Evolutionary conservation across 768 basidiomycete species (phyloP).

Genomic region (Suillus luteus): DNA sequence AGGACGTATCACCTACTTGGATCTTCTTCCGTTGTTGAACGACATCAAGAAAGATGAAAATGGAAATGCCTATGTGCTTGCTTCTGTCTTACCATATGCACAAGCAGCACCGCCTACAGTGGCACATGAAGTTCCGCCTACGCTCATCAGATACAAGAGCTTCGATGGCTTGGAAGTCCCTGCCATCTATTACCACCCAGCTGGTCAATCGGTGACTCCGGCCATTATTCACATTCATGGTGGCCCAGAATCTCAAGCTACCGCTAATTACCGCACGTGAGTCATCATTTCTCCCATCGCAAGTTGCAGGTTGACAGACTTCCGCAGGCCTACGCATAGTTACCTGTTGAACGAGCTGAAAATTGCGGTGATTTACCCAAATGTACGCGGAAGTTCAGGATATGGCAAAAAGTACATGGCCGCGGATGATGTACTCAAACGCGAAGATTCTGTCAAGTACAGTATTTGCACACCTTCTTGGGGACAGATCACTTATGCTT

Average conservation of each 20-base stretch:
- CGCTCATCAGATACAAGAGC: slow-evolving; percentile 40
- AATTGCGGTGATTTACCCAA: slow-evolving; percentile 43
- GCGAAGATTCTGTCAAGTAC: slow-evolving; percentile 46
- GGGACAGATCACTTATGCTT: background rate
- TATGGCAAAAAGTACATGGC: slow-evolving; percentile 44
- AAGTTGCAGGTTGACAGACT: background rate
- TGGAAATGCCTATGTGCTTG: slow-evolving; percentile 30
- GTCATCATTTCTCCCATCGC: slow-evolving; percentile 10
- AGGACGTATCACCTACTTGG: slow-evolving; percentile 28
- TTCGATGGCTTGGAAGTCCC: slow-evolving; percentile 44
- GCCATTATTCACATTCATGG: slow-evolving; percentile 43
- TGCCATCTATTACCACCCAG: slow-evolving; percentile 45
- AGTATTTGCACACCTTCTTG: slow-evolving; percentile 1
- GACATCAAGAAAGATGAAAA: slow-evolving; percentile 23
- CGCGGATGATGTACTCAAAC: slow-evolving; percentile 42
- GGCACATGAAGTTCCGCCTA: slow-evolving; percentile 31
- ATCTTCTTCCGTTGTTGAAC: slow-evolving; percentile 28
- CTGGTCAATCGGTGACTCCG: slow-evolving; percentile 30
- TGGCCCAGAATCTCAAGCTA: slow-evolving; percentile 41
- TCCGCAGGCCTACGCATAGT: slow-evolving; percentile 35
- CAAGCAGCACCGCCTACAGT: slow-evolving; percentile 37
- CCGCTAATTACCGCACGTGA: slow-evolving; percentile 35
- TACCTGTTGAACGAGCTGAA: slow-evolving; percentile 46
- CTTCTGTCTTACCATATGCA: slow-evolving; percentile 30
- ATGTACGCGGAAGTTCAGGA: slow-evolving; percentile 44